Conservation (phyloP, 2,329 filamentous ascomycete genomes). For the Colletotrichum simmondsii region DNA sequence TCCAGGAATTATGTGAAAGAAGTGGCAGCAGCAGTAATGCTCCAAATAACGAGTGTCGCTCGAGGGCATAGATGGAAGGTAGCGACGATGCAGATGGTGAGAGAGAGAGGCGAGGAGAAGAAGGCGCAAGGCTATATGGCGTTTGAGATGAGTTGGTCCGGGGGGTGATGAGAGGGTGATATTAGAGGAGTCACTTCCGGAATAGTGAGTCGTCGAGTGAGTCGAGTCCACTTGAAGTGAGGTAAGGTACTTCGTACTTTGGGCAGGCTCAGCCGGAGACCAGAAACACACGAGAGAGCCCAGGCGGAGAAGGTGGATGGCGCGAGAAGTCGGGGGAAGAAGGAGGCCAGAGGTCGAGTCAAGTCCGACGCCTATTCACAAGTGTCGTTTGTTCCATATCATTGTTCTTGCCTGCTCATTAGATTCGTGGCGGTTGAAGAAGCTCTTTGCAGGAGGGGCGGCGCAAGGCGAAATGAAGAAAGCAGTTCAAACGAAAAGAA, state of each 20-base stretch:
- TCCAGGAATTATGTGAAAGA: constrained; percentile 3
- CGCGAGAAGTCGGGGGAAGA: constrained; percentile 2
- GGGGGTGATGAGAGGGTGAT: not conserved
- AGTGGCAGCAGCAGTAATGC: not conserved
- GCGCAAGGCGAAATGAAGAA: constrained; percentile 3
- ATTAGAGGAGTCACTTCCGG: not conserved
- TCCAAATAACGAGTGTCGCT: not conserved
- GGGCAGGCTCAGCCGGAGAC: not conserved
- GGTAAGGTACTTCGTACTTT: not conserved
- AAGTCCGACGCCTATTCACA: constrained; percentile 23
- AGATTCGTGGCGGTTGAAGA: not conserved
- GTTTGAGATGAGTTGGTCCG: not conserved
- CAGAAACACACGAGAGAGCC: not conserved
- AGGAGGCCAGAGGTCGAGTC: constrained; percentile 26
- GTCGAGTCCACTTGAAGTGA: not conserved
- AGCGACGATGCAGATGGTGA: not conserved
- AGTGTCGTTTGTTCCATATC: constrained; percentile 9
- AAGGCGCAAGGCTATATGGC: constrained; percentile 7
- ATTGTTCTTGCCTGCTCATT: constrained; percentile 11
- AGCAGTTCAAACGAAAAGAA: not conserved
- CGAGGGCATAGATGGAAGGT: not conserved
- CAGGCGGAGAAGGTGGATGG: not conserved
- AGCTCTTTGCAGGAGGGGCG: not conserved
- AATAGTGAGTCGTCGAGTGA: not conserved
- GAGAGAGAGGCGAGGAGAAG: not conserved